Base-by-base conservation (phyloP, 2,329 filamentous ascomycete species). In the Paecilomyces sp. region DNA sequence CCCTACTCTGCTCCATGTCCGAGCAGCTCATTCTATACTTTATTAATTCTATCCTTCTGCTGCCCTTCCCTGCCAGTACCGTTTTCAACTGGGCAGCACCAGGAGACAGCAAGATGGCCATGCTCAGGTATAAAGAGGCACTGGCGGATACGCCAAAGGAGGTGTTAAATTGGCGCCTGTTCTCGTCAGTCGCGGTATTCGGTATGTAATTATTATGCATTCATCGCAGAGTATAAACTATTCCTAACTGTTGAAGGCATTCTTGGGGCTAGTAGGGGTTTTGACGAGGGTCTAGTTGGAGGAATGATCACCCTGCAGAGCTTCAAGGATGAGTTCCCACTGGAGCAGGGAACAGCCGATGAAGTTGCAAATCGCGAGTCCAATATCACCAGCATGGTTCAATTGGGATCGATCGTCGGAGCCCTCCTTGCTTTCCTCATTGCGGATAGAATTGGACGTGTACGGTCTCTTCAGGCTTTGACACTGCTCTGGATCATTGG, bases 371-470 rank as follows among this genome's bases (percentile, higher is more conserved):
- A 89, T 71, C 86, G 88, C 76, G 86, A 89, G 74, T 86, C 83
- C 65, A 92, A 92, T 72, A 88, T 92, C 58, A 88, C 88, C 1
- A 84, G 88, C 55, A 92, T 92, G 89, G 89, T 92, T 0, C 89
- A 92, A 74, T 85, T 92, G 67, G 89, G 89, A 25, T 89, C 85
- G 25, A 88, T 92, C 31, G 85, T 79, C 3, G 89, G 89, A 52
- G 87, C 88, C 31, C 78, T 90, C 33, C 80, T 88, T 64, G 81
- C 81, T 0, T 77, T 77, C 61, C 55, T 76, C 2, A 67, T 77
- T 3, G 83, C 81, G 67, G 78, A 81, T 63, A 72, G 79, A 51
- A 81, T 82, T 47, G 76, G 77, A 24, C 70, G 67, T 57, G 62
- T 76, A 54, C 76, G 74, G 74, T 73, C 75, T 3, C 75, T 72